Conservation (phyloP, 1,284 basidiomycete genomes). For the Omphalotus olearius region DNA sequence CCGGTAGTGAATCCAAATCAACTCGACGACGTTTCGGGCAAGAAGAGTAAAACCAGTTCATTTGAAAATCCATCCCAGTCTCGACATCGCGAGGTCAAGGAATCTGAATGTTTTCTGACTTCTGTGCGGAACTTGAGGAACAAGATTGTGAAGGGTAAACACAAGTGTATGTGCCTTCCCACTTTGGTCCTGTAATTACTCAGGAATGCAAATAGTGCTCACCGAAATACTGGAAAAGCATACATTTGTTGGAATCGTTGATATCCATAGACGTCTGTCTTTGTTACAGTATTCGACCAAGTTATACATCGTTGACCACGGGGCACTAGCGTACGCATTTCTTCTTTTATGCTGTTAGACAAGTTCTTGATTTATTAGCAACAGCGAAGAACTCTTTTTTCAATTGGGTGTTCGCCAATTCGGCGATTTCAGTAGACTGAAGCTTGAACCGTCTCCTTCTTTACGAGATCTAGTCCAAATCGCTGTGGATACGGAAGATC, state of each 20-base stretch:
- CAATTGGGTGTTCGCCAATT: conserved; percentile 93
- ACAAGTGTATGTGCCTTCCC: conserved; percentile 53
- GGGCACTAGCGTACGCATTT: conserved; percentile 59
- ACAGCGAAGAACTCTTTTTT: conserved; percentile 92
- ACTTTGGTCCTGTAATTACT: too few species aligned
- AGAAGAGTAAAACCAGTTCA: background rate
- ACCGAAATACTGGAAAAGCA: conserved; percentile 84
- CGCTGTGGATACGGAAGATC: conserved; percentile 74
- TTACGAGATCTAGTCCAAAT: conserved; percentile 72
- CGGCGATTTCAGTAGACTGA: conserved; percentile 73
- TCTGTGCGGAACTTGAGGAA: conserved; percentile 75
- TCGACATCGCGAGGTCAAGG: conserved; percentile 57
- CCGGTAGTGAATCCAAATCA: conserved; percentile 53
- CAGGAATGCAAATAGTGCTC: conserved; percentile 48
- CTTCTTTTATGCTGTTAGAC: background rate
- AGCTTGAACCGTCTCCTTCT: conserved; percentile 79
- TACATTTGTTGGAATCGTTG: conserved; percentile 92
- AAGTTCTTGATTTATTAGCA: conserved; percentile 3
- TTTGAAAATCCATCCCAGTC: conserved; percentile 12
- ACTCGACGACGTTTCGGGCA: conserved; percentile 23
- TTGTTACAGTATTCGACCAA: conserved; percentile 88
- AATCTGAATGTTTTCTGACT: conserved; percentile 77
- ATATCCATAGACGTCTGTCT: conserved; percentile 69
- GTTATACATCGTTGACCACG: conserved; percentile 88
- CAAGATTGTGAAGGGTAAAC: conserved; percentile 55